Evolutionary conservation across 2,329 filamentous ascomycete genomes (phyloP), one percentile per base, ranked within the genome.

Genomic region (Rutstroemia sydowiana): DNA sequence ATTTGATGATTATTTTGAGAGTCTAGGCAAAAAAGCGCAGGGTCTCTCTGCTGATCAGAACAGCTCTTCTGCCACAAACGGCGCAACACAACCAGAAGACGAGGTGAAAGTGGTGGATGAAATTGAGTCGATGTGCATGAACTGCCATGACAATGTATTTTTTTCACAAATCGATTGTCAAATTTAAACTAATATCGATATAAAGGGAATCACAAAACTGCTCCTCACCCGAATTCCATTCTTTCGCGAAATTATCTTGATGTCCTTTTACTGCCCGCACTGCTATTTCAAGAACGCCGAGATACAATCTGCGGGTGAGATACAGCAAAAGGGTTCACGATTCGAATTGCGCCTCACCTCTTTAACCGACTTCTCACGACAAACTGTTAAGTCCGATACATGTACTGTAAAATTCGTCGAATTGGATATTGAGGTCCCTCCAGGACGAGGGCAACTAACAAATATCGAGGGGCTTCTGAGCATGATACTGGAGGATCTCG

Each of bases 231-330:
- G 83, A 59, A 96, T 98, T 51, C 93, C 93, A 14, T 97, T 89
- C 77, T 98, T 98, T 76, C 89, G 90, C 73, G 92, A 98, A 70
- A 84, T 98, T 57, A 89, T 98, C 64, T 81, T 98, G 69, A 95
- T 96, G 84, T 97, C 92, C 57, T 98, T 98, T 70, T 80, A 81
- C 59, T 98, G 93, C 75, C 83, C 88, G 5, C 82, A 96, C 70
- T 98, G 93, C 73, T 75, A 83, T 66, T 85, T 92, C 71, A 82
- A 86, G 59, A 95, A 97, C 74, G 91, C 91, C 69, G 92, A 96
- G 63, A 87, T 98, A 62, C 92, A 96, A 68, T 84, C 91, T 8
- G 93, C 93, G 26, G 90, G 90, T 56, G 82, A 90, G 62, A 92
- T 97, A 56, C 93, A 97, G 71, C 85, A 90, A 62, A 88, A 88